phyloP scores from a whole-genome alignment of 2,329 filamentous ascomycete species.

The Massarina eburnea region DNA sequence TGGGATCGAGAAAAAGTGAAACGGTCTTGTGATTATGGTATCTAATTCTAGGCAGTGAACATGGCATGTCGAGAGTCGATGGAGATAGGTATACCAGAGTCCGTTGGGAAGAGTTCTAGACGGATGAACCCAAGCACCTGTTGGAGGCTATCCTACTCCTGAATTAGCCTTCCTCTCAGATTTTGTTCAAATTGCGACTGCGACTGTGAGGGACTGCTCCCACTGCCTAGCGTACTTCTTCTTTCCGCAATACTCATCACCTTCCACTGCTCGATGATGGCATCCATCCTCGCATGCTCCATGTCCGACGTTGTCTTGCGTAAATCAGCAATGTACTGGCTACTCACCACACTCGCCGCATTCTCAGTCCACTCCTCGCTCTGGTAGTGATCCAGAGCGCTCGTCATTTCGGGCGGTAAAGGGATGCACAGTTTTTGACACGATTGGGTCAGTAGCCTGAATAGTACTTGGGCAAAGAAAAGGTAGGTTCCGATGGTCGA shows the following conservation, averaged over 20 bases:
- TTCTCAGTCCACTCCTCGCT: constrained; percentile 36
- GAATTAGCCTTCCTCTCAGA: too few relatives aligned
- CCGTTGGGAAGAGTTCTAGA: too few relatives aligned
- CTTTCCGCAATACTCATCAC: constrained; percentile 6
- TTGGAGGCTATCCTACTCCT: too few relatives aligned
- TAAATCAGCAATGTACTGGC: constrained; percentile 33
- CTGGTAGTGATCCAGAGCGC: constrained; percentile 20
- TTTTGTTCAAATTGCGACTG: too few relatives aligned
- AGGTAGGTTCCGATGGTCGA: constrained; percentile 23
- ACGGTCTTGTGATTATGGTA: too few relatives aligned
- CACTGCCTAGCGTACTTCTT: too few relatives aligned
- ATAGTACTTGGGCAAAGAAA: constrained; percentile 32
- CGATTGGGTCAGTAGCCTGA: constrained; percentile 30
- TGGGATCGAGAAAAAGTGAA: too few relatives aligned
- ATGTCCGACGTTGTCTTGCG: constrained; percentile 14
- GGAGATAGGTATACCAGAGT: too few relatives aligned
- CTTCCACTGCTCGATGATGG: constrained; percentile 31
- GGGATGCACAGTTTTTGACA: constrained; percentile 22
- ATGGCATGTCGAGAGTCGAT: too few relatives aligned
- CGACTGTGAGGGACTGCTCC: too few relatives aligned
- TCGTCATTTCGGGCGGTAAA: constrained; percentile 24
- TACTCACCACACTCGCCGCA: constrained; percentile 27
- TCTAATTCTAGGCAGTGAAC: too few relatives aligned
- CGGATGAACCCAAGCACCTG: too few relatives aligned
- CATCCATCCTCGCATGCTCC: constrained; percentile 30